A percentile compares a stretch with the other conserved stretches of the same genome.
Conservation (phyloP, 805 yeast species). For the Metschnikowia continentalis region DNA sequence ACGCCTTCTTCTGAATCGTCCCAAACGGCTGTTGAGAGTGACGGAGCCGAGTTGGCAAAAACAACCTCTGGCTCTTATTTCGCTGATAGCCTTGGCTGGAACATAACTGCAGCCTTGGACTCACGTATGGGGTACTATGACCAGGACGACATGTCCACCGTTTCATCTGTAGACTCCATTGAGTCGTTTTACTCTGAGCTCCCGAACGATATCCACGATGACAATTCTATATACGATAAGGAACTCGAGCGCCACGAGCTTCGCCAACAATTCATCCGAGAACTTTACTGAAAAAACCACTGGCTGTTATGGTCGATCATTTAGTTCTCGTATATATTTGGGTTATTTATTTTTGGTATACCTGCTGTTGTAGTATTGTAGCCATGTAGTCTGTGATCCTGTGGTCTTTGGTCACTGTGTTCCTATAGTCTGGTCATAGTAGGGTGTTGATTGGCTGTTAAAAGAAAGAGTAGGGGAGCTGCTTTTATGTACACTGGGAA, state of each 20-base stretch:
- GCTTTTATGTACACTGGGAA: too few species aligned
- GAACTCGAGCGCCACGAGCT: constrained; percentile 37
- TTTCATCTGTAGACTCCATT: constrained; percentile 22
- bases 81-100: neutral
- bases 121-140: constrained; percentile 11
- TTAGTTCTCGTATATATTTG: neutral
- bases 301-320: neutral
- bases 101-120: constrained; percentile 8
- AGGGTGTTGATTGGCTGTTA: too few species aligned
- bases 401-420: too few species aligned
- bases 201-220: constrained; percentile 14
- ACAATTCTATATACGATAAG: constrained; percentile 18
- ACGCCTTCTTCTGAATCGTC: neutral
- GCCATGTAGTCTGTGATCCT: too few species aligned
- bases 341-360: too few species aligned
- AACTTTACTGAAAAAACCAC: constrained; percentile 19
- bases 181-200: constrained; percentile 21
- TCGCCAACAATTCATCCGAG: constrained; percentile 34
- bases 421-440: too few species aligned
- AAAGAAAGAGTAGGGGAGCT: too few species aligned
- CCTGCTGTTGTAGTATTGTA: too few species aligned
- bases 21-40: neutral
- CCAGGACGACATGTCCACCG: constrained; percentile 20
- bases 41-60: neutral
- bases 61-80: neutral